Evolutionary conservation across 495 filamentous ascomycete species (phyloP).

Genomic region (Halenospora varia): DNA sequence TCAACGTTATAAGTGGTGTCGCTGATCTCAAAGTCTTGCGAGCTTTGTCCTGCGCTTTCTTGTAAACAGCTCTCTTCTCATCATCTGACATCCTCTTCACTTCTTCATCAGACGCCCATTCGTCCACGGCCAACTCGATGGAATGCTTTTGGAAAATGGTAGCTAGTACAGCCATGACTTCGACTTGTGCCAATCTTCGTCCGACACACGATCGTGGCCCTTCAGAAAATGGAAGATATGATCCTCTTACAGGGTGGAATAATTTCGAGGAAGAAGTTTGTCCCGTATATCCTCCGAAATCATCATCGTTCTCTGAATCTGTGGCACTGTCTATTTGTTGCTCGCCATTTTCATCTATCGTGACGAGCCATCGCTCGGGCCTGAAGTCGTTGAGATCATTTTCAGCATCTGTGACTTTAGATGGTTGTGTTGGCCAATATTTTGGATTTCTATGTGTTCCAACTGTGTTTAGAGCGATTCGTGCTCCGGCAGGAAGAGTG

Average conservation of each 20-base stretch:
- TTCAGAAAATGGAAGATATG: slow-evolving; percentile 70
- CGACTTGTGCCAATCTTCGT: slow-evolving; percentile 72
- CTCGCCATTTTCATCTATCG: slow-evolving; percentile 21
- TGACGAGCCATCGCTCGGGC: slow-evolving; percentile 55
- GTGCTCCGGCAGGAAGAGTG: slow-evolving; percentile 41
- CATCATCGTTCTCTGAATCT: slow-evolving; percentile 43
- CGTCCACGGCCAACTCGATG: slow-evolving; percentile 61
- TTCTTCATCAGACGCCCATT: slow-evolving; percentile 58
- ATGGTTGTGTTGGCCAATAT: slow-evolving; percentile 36
- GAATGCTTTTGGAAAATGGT: slow-evolving; percentile 60
- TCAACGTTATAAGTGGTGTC: slow-evolving; percentile 57
- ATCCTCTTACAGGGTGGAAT: slow-evolving; percentile 50
- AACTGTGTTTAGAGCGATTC: slow-evolving; percentile 39
- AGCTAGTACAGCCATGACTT: slow-evolving; percentile 64
- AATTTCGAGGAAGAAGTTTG: slow-evolving; percentile 47
- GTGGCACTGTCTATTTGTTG: not conserved
- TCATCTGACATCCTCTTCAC: slow-evolving; percentile 46
- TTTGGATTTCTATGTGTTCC: slow-evolving; percentile 57
- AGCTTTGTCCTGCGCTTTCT: slow-evolving; percentile 46
- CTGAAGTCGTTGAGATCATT: slow-evolving; percentile 46
- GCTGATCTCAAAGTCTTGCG: slow-evolving; percentile 40
- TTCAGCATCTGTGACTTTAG: slow-evolving; percentile 24
- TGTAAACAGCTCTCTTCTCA: slow-evolving; percentile 47
- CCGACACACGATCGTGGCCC: slow-evolving; percentile 66
- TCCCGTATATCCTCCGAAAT: slow-evolving; percentile 51